phyloP scores from a whole-genome alignment of 192 early-diverging fungal species.

The Coemansia sp. region DNA sequence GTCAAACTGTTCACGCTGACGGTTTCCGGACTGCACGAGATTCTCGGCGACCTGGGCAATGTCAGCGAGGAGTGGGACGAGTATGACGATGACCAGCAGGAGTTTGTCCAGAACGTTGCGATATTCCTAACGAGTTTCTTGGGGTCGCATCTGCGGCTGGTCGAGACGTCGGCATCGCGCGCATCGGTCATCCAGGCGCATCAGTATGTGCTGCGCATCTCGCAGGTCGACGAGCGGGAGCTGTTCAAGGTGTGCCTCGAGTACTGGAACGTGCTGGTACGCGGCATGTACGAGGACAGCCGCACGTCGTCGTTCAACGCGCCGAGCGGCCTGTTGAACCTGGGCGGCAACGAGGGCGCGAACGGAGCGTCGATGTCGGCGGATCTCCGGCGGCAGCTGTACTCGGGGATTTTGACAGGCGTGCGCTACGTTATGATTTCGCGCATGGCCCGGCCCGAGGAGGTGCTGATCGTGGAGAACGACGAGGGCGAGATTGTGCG shows the following conservation, averaged over 20 bases:
- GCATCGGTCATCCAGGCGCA: conserved; percentile 74
- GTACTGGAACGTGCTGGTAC: conserved; percentile 92
- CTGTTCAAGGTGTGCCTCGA: conserved; percentile 98
- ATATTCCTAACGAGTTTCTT: conserved; percentile 91
- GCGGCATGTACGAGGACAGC: conserved; percentile 86
- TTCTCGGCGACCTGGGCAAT: conserved; percentile 58
- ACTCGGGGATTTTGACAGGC: conserved; percentile 77
- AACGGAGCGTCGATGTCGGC: conserved; percentile 22
- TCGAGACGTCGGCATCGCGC: conserved; percentile 59
- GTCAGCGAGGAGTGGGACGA: conserved; percentile 78
- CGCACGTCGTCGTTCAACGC: conserved; percentile 46
- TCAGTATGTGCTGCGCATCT: conserved; percentile 86
- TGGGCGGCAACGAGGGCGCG: conserved; percentile 22
- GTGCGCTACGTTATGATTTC: conserved; percentile 97
- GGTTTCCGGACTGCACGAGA: conserved; percentile 54
- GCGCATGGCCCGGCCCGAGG: conserved; percentile 98
- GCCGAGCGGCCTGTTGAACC: conserved; percentile 29
- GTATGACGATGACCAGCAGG: conserved; percentile 83
- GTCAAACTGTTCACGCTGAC: conserved; percentile 83
- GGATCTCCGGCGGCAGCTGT: conserved; percentile 73
- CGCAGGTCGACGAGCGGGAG: conserved; percentile 92
- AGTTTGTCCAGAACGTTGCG: conserved; percentile 95
- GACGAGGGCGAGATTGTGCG: conserved; percentile 99
- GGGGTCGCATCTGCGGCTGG: conserved; percentile 69
- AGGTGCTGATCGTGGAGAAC: conserved; percentile 97